These are phyloP conservation scores for Phytopythium sindhum DNA, from an alignment of 352 stramenopile species.

Conservation along the genomic window DNA sequence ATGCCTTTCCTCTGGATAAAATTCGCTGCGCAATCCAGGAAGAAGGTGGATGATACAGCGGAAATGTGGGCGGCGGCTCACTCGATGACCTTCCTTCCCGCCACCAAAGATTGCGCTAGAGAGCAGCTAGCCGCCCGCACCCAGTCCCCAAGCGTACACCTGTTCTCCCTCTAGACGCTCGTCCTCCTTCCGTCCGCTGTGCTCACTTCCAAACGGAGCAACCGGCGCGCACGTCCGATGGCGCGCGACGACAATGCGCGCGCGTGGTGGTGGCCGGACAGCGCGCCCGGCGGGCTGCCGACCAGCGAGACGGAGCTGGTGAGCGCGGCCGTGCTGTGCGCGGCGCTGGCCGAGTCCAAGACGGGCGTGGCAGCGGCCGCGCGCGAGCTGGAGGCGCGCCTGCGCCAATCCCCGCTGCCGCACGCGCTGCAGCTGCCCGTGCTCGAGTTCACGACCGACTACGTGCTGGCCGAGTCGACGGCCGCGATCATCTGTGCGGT, in stretches of 20 bases:
- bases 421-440: slow-evolving; percentile 56
- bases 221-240: neutral
- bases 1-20: neutral
- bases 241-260: slow-evolving; percentile 4
- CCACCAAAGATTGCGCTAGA: neutral
- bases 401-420: slow-evolving; percentile 64
- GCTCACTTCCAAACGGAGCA: neutral
- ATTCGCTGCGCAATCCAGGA: slow-evolving; percentile 10
- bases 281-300: slow-evolving; percentile 15
- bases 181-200: neutral
- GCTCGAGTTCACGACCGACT: slow-evolving; percentile 46
- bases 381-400: slow-evolving; percentile 47
- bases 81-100: neutral
- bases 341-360: slow-evolving; percentile 41
- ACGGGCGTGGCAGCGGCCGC: slow-evolving; percentile 16
- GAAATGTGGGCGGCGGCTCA: slow-evolving; percentile 2
- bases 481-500: slow-evolving; percentile 65
- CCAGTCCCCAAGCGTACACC: too few species aligned
- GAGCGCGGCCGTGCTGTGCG: slow-evolving; percentile 73
- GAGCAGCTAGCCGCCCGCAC: neutral
- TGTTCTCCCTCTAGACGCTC: neutral
- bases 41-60: neutral
- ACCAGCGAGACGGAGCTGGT: slow-evolving; percentile 71
- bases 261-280: slow-evolving; percentile 43
- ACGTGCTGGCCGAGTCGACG: slow-evolving; percentile 61